These are phyloP conservation scores for Solanum megistacrolobum DNA, from an alignment of 257 asterid species.

Conservation along the genomic window DNA sequence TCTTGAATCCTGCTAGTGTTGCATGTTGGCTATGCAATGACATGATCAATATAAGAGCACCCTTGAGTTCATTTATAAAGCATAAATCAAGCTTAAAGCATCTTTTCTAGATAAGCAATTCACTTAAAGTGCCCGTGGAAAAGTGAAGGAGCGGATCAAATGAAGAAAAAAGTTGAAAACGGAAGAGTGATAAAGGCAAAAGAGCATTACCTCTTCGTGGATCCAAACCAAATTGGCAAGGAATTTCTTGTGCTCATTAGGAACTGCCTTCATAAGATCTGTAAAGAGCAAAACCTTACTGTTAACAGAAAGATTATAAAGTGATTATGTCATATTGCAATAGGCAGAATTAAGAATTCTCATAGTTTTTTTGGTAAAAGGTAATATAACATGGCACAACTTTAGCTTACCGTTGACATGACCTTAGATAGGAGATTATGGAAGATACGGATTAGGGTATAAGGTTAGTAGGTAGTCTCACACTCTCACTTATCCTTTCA, in stretches of 20 bases:
- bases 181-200: background rate
- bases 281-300: conserved; percentile 1
- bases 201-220: conserved; percentile 63
- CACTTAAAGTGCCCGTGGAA: background rate
- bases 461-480: background rate
- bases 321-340: background rate
- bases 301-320: background rate
- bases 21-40: background rate
- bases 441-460: background rate
- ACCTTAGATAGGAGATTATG: background rate
- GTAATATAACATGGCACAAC: background rate
- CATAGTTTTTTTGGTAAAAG: background rate
- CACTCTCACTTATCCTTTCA: background rate
- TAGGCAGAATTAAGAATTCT: background rate
- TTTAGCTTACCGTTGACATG: background rate
- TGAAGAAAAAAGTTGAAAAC: background rate
- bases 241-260: conserved; percentile 80
- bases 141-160: background rate
- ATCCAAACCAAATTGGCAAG: conserved; percentile 87
- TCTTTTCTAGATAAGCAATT: background rate
- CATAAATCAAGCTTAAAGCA: background rate
- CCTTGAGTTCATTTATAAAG: background rate
- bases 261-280: conserved; percentile 73
- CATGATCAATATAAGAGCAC: background rate
- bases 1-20: background rate